phyloP scores from a whole-genome alignment of 148 eudicot genomes.

The Oxyria digyna region DNA sequence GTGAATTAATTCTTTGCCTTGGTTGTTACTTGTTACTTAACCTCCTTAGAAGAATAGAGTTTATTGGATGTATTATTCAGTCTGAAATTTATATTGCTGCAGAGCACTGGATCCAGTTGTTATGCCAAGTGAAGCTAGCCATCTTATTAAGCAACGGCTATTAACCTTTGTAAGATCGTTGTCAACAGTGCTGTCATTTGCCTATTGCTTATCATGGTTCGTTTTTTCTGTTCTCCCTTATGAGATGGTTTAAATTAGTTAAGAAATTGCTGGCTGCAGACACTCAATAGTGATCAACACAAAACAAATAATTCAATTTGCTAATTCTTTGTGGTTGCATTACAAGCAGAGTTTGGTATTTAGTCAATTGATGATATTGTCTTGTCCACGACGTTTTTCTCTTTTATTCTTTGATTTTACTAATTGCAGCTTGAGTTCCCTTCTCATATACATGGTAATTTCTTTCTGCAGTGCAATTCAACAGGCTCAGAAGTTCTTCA shows the following conservation, averaged over 20 bases:
- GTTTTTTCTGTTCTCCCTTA: conserved; percentile 2
- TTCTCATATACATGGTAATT: neutral
- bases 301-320: neutral
- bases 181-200: conserved; percentile 78
- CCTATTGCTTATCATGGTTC: conserved; percentile 77
- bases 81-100: conserved; percentile 13
- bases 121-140: conserved; percentile 70
- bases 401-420: neutral
- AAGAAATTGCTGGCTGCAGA: neutral
- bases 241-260: neutral
- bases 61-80: neutral
- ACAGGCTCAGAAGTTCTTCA: conserved; percentile 62
- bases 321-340: neutral
- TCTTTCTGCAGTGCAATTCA: conserved; percentile 60
- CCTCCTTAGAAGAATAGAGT: neutral
- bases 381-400: neutral
- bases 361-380: neutral
- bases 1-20: neutral
- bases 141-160: conserved; percentile 69
- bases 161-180: conserved; percentile 71
- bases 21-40: neutral
- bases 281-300: neutral
- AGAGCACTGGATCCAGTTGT: conserved; percentile 71
- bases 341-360: neutral
- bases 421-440: neutral